phyloP scores from a whole-genome alignment of 2,329 filamentous ascomycete genomes.

The Ascochyta rabiei region DNA sequence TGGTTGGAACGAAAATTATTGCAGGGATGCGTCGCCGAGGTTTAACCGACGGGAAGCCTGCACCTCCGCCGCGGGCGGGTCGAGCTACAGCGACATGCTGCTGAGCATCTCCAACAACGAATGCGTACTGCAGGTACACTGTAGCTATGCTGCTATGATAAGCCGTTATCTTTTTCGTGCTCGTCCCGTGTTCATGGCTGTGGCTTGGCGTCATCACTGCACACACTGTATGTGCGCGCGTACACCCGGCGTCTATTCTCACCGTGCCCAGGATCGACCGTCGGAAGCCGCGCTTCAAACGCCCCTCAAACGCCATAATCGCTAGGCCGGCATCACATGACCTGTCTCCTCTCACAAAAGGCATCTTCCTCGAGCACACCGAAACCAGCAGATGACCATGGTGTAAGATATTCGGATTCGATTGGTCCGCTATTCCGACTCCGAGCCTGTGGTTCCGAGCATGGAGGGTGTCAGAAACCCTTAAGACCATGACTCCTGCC shows the following conservation, averaged over 20 bases:
- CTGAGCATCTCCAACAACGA: neutral
- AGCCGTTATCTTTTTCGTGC: neutral
- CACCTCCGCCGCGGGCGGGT: neutral
- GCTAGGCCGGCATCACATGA: constrained; percentile 20
- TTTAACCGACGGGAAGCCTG: constrained; percentile 9
- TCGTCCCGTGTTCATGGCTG: neutral
- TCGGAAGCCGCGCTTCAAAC: constrained; percentile 13
- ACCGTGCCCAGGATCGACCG: constrained; percentile 8
- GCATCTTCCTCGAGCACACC: constrained; percentile 11
- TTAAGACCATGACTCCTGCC: constrained; percentile 11
- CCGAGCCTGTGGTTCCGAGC: constrained; percentile 10
- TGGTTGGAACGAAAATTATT: constrained; percentile 38
- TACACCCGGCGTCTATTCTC: constrained; percentile 10
- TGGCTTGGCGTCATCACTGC: neutral
- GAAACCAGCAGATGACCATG: constrained; percentile 12
- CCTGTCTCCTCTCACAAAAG: constrained; percentile 2
- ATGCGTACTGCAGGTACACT: neutral
- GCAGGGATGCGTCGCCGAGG: constrained; percentile 30
- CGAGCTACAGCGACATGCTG: neutral
- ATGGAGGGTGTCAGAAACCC: neutral
- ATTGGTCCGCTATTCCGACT: constrained; percentile 17
- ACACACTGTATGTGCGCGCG: neutral
- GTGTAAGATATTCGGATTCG: constrained; percentile 12
- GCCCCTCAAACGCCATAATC: constrained; percentile 17
- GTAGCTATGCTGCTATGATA: neutral